Percentiles rank a stretch among this genome's conserved stretches.
These are phyloP conservation scores for Fusarium tricinctum DNA, from an alignment of 2,329 filamentous ascomycete genomes.

Conservation along the genomic window DNA sequence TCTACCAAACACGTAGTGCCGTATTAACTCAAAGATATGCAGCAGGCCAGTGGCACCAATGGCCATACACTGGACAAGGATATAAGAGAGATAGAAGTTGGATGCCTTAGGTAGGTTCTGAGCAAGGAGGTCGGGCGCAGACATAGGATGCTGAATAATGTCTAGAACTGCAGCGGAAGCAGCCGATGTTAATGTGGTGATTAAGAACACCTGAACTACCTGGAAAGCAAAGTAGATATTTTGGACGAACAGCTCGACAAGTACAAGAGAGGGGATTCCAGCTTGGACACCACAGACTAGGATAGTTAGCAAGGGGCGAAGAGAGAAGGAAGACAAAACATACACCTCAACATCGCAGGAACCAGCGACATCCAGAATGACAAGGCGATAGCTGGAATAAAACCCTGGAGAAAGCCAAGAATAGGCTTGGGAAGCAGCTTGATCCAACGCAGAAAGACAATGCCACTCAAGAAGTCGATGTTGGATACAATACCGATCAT, in stretches of 20 bases:
- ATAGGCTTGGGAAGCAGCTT: conserved; percentile 77
- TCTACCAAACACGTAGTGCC: conserved; percentile 72
- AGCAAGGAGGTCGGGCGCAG: conserved; percentile 75
- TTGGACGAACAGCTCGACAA: conserved; percentile 89
- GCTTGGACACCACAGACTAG: conserved; percentile 80
- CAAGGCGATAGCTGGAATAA: conserved; percentile 84
- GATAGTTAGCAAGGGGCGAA: conserved; percentile 17
- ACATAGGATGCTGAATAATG: conserved; percentile 73
- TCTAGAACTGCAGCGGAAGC: conserved; percentile 77
- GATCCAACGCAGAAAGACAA: conserved; percentile 81
- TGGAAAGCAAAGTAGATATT: conserved; percentile 94
- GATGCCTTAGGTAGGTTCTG: conserved; percentile 83
- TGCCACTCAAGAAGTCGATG: conserved; percentile 75
- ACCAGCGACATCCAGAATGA: conserved; percentile 89
- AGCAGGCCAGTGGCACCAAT: conserved; percentile 81
- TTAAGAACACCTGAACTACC: conserved; percentile 90
- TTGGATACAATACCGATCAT: conserved; percentile 90
- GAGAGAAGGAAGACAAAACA: conserved; percentile 1
- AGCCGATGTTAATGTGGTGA: conserved; percentile 85
- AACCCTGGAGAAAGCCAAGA: conserved; percentile 84
- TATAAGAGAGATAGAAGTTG: conserved; percentile 95
- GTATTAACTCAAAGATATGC: conserved; percentile 74
- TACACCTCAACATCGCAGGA: conserved; percentile 80
- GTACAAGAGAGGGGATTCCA: conserved; percentile 83
- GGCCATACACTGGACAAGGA: conserved; percentile 89